Evolutionary conservation across 1,284 basidiomycete species (phyloP).

Genomic region (Apiotrichum domesticum): DNA sequence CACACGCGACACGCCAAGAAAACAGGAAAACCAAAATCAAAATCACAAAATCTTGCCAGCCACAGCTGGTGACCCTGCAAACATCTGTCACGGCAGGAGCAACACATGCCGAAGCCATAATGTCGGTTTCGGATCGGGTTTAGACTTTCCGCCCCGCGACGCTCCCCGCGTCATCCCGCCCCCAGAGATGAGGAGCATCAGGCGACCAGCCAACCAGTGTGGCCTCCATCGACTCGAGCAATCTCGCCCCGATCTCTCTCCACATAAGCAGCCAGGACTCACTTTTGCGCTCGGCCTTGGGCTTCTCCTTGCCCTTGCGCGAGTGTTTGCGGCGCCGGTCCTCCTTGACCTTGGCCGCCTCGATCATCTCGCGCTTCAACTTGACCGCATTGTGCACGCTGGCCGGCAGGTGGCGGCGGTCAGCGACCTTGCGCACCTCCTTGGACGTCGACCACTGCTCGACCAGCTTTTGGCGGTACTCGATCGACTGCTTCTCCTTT

Average conservation of each 20-base stretch:
- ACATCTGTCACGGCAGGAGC: no score
- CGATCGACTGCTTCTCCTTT: constrained; percentile 85
- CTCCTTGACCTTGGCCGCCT: constrained; percentile 83
- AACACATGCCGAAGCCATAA: no score
- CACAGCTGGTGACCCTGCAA: not conserved
- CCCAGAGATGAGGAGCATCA: no score
- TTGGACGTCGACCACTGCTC: constrained; percentile 81
- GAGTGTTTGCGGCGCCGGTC: constrained; percentile 85
- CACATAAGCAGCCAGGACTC: constrained; percentile 15
- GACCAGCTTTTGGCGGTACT: constrained; percentile 84
- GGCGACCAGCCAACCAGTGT: no score
- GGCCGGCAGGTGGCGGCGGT: constrained; percentile 83
- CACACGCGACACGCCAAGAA: not conserved
- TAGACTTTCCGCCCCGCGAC: not conserved
- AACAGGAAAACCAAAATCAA: not conserved
- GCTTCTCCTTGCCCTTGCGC: constrained; percentile 75
- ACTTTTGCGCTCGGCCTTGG: constrained; percentile 83
- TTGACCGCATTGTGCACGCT: constrained; percentile 79
- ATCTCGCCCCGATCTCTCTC: not conserved
- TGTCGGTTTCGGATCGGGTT: not conserved
- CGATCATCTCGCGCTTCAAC: constrained; percentile 90
- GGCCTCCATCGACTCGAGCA: no score
- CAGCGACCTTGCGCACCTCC: constrained; percentile 73
- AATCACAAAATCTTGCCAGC: not conserved
- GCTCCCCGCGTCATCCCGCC: not conserved